Base-by-base conservation (phyloP, 2,329 filamentous ascomycete genomes). In the Aspergillus aculeatus region DNA sequence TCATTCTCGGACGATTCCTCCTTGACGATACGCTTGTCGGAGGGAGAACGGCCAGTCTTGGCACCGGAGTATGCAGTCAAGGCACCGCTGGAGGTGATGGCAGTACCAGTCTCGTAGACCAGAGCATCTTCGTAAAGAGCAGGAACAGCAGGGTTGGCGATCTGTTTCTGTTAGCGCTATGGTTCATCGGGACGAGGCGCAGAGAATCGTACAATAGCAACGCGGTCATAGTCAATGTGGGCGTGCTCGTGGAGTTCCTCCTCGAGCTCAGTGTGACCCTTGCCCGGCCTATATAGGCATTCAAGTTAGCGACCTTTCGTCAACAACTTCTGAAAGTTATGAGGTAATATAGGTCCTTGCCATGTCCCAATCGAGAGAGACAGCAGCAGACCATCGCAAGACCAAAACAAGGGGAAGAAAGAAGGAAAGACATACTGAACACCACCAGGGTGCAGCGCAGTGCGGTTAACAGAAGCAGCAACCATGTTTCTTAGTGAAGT, bases 111-210 rank as follows among this genome's bases (percentile, higher is more conserved):
- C 82, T 99, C 95, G 83, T 98, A 99, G 69, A 93, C 92, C 66
- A 99, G 87, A 58, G 95, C 95, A 90, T 99, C 95, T 86, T 99
- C 95, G 84, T 99, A 99, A 66, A 99, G 88, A 60, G 93, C 90
- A 66, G 95, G 89, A 63, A 98, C 95, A 59, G 94, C 95, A 65
- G 94, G 93, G 81, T 99, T 98, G 81, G 92, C 91, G 71, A 88
- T 83, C 85, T 87, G 69, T 47, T 32, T 21, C 16, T 10, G 49
- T 62, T 53, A 68, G 61, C 56, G 54, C 54, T 35, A 53, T 49
- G 52, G 54, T 44, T 51, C 24, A 50, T 50, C 38, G 31, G 1
- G 7, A 2, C 32, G 41, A 24, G 6, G 16, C 24, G 21, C 44
- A 58, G 38, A 56, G 44, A 9, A 64, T 47, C 91, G 78, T 85